A percentile compares a stretch with the other conserved stretches of the same genome.
These are phyloP conservation scores for Sugiyamaella paludigena DNA, from an alignment of 1,139 yeast genomes.

Conservation along the genomic window DNA sequence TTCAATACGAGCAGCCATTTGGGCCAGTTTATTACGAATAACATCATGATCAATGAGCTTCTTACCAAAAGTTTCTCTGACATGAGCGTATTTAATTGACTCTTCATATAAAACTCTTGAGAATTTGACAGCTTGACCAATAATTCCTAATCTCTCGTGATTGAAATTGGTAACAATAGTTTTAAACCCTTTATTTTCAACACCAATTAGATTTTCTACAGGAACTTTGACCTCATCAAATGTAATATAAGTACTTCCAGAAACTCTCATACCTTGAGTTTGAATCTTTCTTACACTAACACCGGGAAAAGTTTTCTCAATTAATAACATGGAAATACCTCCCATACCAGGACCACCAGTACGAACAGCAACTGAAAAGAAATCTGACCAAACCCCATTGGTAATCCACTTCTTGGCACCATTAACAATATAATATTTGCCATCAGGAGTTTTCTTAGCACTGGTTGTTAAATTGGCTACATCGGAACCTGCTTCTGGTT, in stretches of 20 bases:
- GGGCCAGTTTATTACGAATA: conserved; percentile 44
- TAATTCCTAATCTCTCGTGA: conserved; percentile 46
- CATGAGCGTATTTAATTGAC: conserved; percentile 43
- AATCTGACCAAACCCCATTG: conserved; percentile 45
- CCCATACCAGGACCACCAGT: conserved; percentile 44
- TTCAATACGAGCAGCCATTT: conserved; percentile 44
- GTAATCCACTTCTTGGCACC: conserved; percentile 49
- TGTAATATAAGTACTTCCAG: conserved; percentile 43
- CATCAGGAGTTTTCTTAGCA: conserved; percentile 41
- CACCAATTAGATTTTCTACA: conserved; percentile 43
- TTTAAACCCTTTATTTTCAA: conserved; percentile 45
- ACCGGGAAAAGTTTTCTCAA: conserved; percentile 43
- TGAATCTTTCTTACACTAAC: conserved; percentile 40
- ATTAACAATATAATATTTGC: conserved; percentile 44
- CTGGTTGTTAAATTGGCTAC: conserved; percentile 44
- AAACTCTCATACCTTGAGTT: conserved; percentile 43
- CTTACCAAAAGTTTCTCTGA: conserved; percentile 45
- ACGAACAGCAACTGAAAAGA: conserved; percentile 47
- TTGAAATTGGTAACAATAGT: conserved; percentile 46
- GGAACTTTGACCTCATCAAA: conserved; percentile 48
- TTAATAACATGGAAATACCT: conserved; percentile 43
- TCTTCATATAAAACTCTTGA: conserved; percentile 45
- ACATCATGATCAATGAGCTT: conserved; percentile 44
- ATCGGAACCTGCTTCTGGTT: conserved; percentile 46
- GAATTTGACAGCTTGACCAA: conserved; percentile 42